phyloP scores from a whole-genome alignment of 2,329 filamentous ascomycete genomes.

The Ophiostoma sp. region DNA sequence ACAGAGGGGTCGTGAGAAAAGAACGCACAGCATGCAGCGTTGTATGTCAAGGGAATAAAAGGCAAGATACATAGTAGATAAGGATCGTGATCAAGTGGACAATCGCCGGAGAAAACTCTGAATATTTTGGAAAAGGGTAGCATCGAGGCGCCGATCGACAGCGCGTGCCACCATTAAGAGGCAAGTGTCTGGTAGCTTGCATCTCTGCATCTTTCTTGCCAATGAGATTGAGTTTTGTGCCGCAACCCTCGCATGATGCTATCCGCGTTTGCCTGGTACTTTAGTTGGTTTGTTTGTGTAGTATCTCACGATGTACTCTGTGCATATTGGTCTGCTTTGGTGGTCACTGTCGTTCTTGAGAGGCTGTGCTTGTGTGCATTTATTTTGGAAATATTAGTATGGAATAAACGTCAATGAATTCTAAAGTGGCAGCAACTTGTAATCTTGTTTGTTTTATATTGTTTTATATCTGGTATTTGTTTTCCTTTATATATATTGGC shows the following conservation, averaged over 20 bases:
- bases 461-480: no score
- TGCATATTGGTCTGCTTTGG: background rate
- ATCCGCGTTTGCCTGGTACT: background rate
- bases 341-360: background rate
- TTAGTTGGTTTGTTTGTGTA: background rate
- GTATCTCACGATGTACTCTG: background rate
- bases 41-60: background rate
- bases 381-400: no score
- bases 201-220: background rate
- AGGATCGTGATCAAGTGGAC: background rate
- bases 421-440: no score
- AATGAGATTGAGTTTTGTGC: background rate
- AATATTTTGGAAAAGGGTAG: background rate
- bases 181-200: background rate
- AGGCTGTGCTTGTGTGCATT: no score
- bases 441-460: no score
- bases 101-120: background rate
- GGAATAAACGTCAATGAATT: no score
- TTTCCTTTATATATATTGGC: no score
- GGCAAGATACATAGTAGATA: background rate
- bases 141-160: constrained; percentile 7
- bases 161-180: background rate
- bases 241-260: background rate
- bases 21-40: background rate
- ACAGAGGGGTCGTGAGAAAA: background rate